Evolutionary conservation across 441 rosid species (phyloP).

Genomic region (Brassica balearica): DNA sequence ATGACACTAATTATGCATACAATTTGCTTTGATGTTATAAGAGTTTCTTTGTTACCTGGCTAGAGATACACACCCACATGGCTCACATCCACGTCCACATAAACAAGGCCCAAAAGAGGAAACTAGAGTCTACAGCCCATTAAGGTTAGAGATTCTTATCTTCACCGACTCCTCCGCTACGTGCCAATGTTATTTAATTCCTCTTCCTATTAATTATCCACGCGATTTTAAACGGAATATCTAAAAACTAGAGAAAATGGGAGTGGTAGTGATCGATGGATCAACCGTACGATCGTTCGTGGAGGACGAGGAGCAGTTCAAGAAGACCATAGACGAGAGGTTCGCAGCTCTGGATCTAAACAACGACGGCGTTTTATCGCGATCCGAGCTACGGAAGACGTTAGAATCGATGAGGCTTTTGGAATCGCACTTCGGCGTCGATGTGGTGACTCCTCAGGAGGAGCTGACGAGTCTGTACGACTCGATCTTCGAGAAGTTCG

Average conservation of each 20-base stretch:
- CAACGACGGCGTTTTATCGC: constrained; percentile 78
- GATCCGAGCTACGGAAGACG: constrained; percentile 74
- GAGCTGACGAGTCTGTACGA: constrained; percentile 73
- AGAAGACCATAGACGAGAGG: constrained; percentile 58
- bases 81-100: too few relatives aligned
- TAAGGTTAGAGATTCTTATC: not conserved
- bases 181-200: not conserved
- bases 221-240: not conserved
- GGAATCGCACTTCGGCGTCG: constrained; percentile 78
- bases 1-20: not conserved
- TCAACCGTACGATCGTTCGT: constrained; percentile 78
- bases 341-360: constrained; percentile 68
- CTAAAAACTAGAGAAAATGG: constrained; percentile 49
- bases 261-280: constrained; percentile 82
- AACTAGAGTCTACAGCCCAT: not conserved
- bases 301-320: constrained; percentile 64
- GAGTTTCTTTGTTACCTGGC: too few relatives aligned
- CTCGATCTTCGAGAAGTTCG: constrained; percentile 79
- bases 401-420: constrained; percentile 77
- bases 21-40: not conserved
- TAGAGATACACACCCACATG: too few relatives aligned
- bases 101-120: too few relatives aligned
- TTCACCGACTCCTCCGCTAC: constrained; percentile 10
- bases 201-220: not conserved
- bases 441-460: constrained; percentile 65